Evolutionary conservation across 306 rosid genomes (phyloP).

Genomic region (Betula pendula): DNA sequence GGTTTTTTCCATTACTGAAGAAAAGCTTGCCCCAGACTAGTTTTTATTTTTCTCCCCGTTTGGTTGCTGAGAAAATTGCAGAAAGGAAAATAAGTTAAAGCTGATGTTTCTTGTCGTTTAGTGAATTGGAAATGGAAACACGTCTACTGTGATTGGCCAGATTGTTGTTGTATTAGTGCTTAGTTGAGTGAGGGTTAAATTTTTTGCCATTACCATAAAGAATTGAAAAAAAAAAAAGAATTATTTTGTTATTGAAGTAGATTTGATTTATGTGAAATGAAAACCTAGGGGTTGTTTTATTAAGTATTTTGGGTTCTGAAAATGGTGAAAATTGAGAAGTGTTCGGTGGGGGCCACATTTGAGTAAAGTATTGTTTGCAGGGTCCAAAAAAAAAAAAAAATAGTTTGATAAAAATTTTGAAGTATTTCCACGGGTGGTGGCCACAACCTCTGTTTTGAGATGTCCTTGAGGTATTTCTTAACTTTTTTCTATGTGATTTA

Average conservation of each 20-base stretch:
- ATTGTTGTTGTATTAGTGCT: not conserved
- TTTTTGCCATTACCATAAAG: not conserved
- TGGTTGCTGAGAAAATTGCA: constrained; percentile 1
- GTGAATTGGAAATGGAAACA: too few relatives aligned
- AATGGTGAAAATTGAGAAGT: too few relatives aligned
- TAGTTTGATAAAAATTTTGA: too few relatives aligned
- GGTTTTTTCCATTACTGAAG: too few relatives aligned
- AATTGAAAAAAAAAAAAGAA: not conserved
- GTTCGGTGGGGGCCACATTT: too few relatives aligned
- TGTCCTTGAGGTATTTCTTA: not conserved
- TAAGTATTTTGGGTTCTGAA: too few relatives aligned
- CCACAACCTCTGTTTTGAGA: not conserved
- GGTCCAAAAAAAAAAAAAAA: too few relatives aligned
- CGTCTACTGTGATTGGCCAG: too few relatives aligned
- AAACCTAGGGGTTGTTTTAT: not conserved
- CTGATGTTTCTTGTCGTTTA: not conserved
- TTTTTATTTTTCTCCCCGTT: not conserved
- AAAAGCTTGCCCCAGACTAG: too few relatives aligned
- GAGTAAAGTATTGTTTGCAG: too few relatives aligned
- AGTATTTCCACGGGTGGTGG: too few relatives aligned
- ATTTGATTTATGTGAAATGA: not conserved
- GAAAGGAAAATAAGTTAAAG: not conserved
- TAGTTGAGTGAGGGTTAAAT: not conserved
- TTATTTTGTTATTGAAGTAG: not conserved
- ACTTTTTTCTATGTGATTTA: constrained; percentile 27